A percentile compares a stretch with the other conserved stretches of the same genome.
Conservation (phyloP, 1,139 yeast genomes). For the Yamadazyma siamensis region DNA sequence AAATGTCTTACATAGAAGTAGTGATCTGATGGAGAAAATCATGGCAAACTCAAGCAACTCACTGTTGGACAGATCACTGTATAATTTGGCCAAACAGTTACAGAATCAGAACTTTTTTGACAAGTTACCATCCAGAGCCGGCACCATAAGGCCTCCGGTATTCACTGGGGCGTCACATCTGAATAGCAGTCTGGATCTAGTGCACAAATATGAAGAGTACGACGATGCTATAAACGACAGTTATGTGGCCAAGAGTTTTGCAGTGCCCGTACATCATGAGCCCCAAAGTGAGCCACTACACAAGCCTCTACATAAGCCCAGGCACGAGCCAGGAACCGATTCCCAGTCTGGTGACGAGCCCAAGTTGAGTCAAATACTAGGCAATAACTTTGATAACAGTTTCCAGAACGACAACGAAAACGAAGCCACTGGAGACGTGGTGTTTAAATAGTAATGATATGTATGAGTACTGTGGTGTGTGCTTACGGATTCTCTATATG, state of each 20-base stretch:
- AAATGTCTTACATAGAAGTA: slow-evolving; percentile 5
- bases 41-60: slow-evolving; percentile 4
- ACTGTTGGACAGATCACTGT: slow-evolving; percentile 21
- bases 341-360: slow-evolving; percentile 1
- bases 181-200: slow-evolving; percentile 24
- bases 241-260: slow-evolving; percentile 22
- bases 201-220: slow-evolving; percentile 17
- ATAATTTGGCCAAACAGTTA: slow-evolving; percentile 42
- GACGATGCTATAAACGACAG: slow-evolving; percentile 33
- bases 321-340: neutral
- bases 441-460: slow-evolving; percentile 10
- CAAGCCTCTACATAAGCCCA: too few relatives aligned
- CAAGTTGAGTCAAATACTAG: slow-evolving; percentile 10
- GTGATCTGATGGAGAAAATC: slow-evolving; percentile 8
- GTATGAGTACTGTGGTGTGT: too few relatives aligned
- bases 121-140: slow-evolving; percentile 30
- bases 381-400: slow-evolving; percentile 13
- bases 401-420: slow-evolving; percentile 9
- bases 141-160: slow-evolving; percentile 22
- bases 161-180: slow-evolving; percentile 3
- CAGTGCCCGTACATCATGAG: slow-evolving; percentile 3
- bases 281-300: too few relatives aligned
- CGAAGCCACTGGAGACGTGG: slow-evolving; percentile 10
- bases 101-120: slow-evolving; percentile 35
- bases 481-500: too few relatives aligned